phyloP scores from a whole-genome alignment of 139 green algal species.

The Monoraphidium neglectum region DNA sequence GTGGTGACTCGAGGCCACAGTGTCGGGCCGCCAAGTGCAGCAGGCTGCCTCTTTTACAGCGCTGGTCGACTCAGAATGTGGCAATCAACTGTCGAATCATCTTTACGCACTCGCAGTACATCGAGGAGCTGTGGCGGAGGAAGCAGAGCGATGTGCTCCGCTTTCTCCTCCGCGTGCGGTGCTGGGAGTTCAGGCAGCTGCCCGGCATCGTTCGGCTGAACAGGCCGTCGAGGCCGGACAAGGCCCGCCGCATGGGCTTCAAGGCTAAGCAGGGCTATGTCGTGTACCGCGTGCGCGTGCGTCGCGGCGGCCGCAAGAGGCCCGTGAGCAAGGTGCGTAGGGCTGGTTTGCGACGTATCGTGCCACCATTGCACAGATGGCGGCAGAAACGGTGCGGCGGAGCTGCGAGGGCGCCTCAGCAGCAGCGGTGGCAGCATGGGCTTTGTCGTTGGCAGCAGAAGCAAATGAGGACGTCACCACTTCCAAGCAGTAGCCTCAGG shows the following conservation, averaged over 20 bases:
- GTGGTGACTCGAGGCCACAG: too few species aligned
- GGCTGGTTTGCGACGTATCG: too few species aligned
- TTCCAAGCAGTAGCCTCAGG: too few species aligned
- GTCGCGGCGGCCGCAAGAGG: conserved; percentile 95
- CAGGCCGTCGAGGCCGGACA: conserved; percentile 92
- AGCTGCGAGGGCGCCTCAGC: too few species aligned
- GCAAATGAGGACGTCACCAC: too few species aligned
- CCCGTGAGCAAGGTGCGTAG: conserved; percentile 89
- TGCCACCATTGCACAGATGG: too few species aligned
- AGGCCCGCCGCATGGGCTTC: conserved; percentile 96
- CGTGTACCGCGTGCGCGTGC: conserved; percentile 95
- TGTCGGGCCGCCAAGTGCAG: too few species aligned
- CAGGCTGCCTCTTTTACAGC: too few species aligned
- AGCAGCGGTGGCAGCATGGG: too few species aligned
- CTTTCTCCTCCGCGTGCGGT: conserved; percentile 98
- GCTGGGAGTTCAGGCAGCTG: conserved; percentile 99
- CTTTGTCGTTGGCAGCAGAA: too few species aligned
- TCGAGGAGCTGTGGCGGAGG: conserved; percentile 98
- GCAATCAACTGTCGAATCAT: background rate
- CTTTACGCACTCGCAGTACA: conserved; percentile 76
- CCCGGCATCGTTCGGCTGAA: conserved; percentile 87
- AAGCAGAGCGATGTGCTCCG: conserved; percentile 99
- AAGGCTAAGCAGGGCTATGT: conserved; percentile 98
- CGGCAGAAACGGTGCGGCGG: too few species aligned
- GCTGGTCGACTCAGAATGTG: too few species aligned